Base-by-base conservation (phyloP, 345 rosid genomes). In the Carallia pectinifolia region DNA sequence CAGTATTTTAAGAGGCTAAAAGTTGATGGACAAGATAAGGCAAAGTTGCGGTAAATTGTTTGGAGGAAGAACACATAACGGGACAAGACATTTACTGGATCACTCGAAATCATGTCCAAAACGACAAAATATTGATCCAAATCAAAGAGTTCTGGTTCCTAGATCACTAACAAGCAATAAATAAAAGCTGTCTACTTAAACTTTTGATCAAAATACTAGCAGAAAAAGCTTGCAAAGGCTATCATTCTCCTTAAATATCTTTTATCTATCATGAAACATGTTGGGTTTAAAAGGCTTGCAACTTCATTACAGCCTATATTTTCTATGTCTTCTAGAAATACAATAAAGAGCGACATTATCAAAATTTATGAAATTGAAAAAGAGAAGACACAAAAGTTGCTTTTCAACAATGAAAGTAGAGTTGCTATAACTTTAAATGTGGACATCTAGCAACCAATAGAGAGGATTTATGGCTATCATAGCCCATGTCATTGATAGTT, bases 171-270 rank as follows among this genome's bases (percentile, higher is more conserved):
- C 23, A 23, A 23, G 23, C 23, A 23, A 23, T 23, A 23, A 23
- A 23, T 23, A 23, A 23, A 23, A 23, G 23, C 23, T 23, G 23
- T 33, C 34, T 33, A 33, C 2, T 33, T 33, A 33, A 2, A 33
- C 34, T 4, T 48, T 70, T 52, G 67, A 61, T 62, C 60, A 70
- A 61, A 53, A 61, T 0, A 4, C 0, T 7, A 12, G 31, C 2
- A 53, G 27, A 8, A 63, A n/a, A 27, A 52, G 15, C 52, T 71
- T 17, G 74, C 53, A 1, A 1, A 16, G 15, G 9, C 48, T 15
- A 48, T 73, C 15, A 73, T 66, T 12, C 6, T 59, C 3, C 76
- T 47, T 56, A 60, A 66, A 40, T 65, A 72, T 29, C 65, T 59
- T 29, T 3, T 72, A 0, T 56, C 16, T 7, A 55, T 72, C 1